Evolutionary conservation across 805 yeast genomes (phyloP).

Genomic region (Lipomyces yamanashiensis): DNA sequence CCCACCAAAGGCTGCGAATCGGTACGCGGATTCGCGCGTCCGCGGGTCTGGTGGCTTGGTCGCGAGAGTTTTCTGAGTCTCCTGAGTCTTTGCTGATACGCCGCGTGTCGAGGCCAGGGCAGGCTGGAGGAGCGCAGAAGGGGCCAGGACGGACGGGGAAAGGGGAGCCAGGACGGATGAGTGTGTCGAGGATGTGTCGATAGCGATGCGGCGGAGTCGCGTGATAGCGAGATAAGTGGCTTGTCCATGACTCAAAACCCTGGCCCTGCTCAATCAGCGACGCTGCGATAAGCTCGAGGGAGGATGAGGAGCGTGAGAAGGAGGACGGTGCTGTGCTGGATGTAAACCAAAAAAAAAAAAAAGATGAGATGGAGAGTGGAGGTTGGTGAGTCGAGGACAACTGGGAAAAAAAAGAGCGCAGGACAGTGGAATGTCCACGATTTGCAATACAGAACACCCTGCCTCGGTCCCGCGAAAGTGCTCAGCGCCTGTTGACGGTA

Average conservation of each 20-base stretch:
- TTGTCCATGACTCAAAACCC: conserved; percentile 7
- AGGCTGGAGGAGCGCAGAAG: no score
- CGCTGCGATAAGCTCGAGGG: not conserved
- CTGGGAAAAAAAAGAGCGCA: no score
- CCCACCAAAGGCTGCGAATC: conserved; percentile 8
- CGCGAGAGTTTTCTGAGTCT: conserved; percentile 1
- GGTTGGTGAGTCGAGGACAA: no score
- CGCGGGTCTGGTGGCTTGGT: not conserved
- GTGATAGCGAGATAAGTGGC: conserved; percentile 21
- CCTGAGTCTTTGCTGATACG: conserved; percentile 18
- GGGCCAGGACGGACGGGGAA: no score
- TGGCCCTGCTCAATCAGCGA: conserved; percentile 1
- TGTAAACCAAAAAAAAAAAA: no score
- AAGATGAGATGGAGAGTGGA: no score
- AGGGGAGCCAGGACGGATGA: no score
- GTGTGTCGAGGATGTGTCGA: not conserved
- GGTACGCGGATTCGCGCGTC: conserved; percentile 4
- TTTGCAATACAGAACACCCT: no score
- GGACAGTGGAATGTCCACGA: no score
- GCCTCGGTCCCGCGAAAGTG: no score
- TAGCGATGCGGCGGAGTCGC: conserved; percentile 17
- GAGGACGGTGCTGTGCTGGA: not conserved
- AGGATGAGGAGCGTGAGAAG: not conserved
- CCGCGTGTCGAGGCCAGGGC: conserved; percentile 5
- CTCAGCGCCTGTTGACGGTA: no score